Evolutionary conservation across 2,329 filamentous ascomycete genomes (phyloP), one percentile per base, ranked within the genome.

Genomic region (Penicillium sp.): DNA sequence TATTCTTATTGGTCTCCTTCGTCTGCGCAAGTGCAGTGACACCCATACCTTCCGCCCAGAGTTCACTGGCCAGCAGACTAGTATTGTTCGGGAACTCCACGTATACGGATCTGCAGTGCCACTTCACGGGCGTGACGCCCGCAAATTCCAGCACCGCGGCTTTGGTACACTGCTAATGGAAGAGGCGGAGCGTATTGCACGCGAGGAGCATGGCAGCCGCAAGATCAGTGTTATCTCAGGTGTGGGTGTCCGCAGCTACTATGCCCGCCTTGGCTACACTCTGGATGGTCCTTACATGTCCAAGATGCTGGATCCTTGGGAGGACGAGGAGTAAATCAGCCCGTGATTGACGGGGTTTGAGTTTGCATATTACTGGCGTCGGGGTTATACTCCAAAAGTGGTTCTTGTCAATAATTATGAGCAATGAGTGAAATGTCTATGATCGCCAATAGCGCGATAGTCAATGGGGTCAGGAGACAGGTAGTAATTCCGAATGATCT

Each of bases 191-290:
- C 84, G 93, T 51, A 99, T 99, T 63, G 93, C 96, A 0, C 84
- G 91, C 54, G 90, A 97, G 63, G 95, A 99, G 77, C 95, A 99
- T 70, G 90, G 92, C 6, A 97, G 93, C 67, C 83, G 84, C 59
- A 99, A 99, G 82, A 91, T 99, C 55, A 95, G 91, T 70, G 92
- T 99, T 64, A 99, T 99, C 59, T 96, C 92, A n/a, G 95, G 95
- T 29, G 93, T 99, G 8, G 95, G 95, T 13, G 96, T 98, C 19
- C 83, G 95, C 70, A 96, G 91, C 70, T 99, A 99, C 73, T 99
- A 99, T 73, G 88, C 85, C 62, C 93, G 93, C 74, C 82, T 99
- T 31, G 95, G 95, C 1, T 99, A 97, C 78, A 91, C 86, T 82
- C 82, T 99, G 29, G 95, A 99, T 73, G 95, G 95, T 10, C 91